Base-by-base conservation (phyloP, 495 filamentous ascomycete species). In the Xylaria bambusicola region DNA sequence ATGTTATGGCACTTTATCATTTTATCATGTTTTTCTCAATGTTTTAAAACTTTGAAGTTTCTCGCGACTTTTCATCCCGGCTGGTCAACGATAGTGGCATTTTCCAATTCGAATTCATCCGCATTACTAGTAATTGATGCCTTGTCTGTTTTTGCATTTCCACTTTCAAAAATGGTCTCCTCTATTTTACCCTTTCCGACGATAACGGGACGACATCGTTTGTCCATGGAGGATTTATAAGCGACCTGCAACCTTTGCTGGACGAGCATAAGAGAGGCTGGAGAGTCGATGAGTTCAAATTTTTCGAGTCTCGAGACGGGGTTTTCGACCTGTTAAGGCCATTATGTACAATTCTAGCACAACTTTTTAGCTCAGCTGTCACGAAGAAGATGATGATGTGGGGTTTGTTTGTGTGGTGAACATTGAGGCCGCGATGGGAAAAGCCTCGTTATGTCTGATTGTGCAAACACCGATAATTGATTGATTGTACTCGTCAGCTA, bases 1-100 rank as follows among this genome's bases (percentile, higher is more conserved):
- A 60, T 60, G 48, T 60, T 60, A 60, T 53, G 57, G 57, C 49
- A 60, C 38, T 53, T 60, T 10, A 52, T 52, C 47, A 46, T 60
- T 59, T 20, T 35, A 35, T 59, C 27, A 18, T 59, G 35, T 52
- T 52, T 21, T 44, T 51, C 9, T 58, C 42, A 17, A 36, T 45
- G 26, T 44, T 15, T 49, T 27, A 24, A 51, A 24, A 21, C 15
- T 15, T 24, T 33, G 29, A 29, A 17, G 35, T 33, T 31, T 41
- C 10, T 31, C 21, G 44, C 47, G 17, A 42, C 6, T 1, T 42
- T 48, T 41, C 35, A 24, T n/a, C 17, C 31, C 45, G 21, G 31
- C 27, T 24, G 21, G 21, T 41, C 26, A 41, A 47, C 24, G 27
- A 38, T 12, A n/a, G 12, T 56, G 41, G 50, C n/a, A 41, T 27